A percentile compares a stretch with the other conserved stretches of the same genome.
These are phyloP conservation scores for Globisporangium abappressorium DNA, from an alignment of 352 stramenopile genomes.

Conservation along the genomic window DNA sequence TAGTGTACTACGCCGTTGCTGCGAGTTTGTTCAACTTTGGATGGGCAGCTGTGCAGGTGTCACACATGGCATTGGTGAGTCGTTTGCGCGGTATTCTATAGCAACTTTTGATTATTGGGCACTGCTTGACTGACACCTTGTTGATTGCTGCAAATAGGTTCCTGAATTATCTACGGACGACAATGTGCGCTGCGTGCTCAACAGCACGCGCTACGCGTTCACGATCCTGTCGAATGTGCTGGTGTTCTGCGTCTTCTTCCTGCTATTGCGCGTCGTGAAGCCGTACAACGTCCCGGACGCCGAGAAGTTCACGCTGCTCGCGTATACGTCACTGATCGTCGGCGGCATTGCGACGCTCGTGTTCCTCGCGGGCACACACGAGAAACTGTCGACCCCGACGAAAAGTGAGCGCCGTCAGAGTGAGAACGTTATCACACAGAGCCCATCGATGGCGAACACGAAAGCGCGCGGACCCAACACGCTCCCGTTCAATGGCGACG, in stretches of 20 bases:
- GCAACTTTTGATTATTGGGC: background rate
- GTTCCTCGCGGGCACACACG: slow-evolving; percentile 68
- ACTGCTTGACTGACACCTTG: background rate
- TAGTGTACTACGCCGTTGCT: slow-evolving; percentile 75
- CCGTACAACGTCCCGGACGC: slow-evolving; percentile 65
- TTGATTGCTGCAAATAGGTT: slow-evolving; percentile 26
- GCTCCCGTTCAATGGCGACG: slow-evolving; percentile 52
- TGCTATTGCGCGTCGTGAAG: slow-evolving; percentile 53
- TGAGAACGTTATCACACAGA: slow-evolving; percentile 29
- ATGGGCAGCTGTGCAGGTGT: slow-evolving; percentile 82
- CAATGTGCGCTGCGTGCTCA: slow-evolving; percentile 77
- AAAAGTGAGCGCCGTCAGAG: slow-evolving; percentile 25
- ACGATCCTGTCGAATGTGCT: slow-evolving; percentile 88
- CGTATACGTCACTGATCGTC: slow-evolving; percentile 67
- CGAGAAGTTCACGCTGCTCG: slow-evolving; percentile 74
- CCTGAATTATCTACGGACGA: slow-evolving; percentile 75
- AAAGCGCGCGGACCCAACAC: slow-evolving; percentile 38
- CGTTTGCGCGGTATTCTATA: background rate
- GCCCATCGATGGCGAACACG: slow-evolving; percentile 53
- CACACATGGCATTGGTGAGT: slow-evolving; percentile 80
- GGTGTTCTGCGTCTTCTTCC: slow-evolving; percentile 77
- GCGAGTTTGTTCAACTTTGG: slow-evolving; percentile 84
- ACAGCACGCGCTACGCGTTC: slow-evolving; percentile 81
- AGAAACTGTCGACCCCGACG: slow-evolving; percentile 38
- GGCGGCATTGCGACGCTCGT: slow-evolving; percentile 57